Conservation (phyloP, 805 yeast species). For the Ogataea trehalophila region DNA sequence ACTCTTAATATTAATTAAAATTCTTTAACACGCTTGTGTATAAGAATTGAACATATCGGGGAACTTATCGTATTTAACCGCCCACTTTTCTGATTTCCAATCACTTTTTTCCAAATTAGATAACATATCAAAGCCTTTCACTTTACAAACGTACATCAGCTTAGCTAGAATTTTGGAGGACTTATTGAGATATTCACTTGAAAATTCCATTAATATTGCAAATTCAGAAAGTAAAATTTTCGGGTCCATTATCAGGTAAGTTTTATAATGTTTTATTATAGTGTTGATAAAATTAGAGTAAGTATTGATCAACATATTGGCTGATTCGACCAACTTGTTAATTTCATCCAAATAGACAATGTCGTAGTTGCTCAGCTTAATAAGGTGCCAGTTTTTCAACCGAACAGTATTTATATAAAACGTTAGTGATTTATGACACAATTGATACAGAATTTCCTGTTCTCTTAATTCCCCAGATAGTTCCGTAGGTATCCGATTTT, state of each 20-base stretch:
- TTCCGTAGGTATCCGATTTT: not conserved
- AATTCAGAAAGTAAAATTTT: not conserved
- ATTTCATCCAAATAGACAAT: conserved; percentile 1
- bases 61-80: not conserved
- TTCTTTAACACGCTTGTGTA: not conserved
- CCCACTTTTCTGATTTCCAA: conserved; percentile 1
- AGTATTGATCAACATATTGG: not conserved
- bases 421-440: not conserved
- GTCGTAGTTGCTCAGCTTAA: not conserved
- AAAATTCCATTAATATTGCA: not conserved
- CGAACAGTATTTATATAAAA: conserved; percentile 1
- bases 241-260: not conserved
- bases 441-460: not conserved
- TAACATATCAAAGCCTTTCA: not conserved
- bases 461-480: not conserved
- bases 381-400: not conserved
- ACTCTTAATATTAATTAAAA: not conserved
- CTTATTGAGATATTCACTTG: not conserved
- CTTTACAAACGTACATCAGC: not conserved
- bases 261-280: not conserved
- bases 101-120: not conserved
- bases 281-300: not conserved
- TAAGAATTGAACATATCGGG: not conserved
- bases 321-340: not conserved
- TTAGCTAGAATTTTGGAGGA: not conserved